These are phyloP conservation scores for Picea sitchensis DNA, from an alignment of 75 land plant genomes.

Conservation along the genomic window DNA sequence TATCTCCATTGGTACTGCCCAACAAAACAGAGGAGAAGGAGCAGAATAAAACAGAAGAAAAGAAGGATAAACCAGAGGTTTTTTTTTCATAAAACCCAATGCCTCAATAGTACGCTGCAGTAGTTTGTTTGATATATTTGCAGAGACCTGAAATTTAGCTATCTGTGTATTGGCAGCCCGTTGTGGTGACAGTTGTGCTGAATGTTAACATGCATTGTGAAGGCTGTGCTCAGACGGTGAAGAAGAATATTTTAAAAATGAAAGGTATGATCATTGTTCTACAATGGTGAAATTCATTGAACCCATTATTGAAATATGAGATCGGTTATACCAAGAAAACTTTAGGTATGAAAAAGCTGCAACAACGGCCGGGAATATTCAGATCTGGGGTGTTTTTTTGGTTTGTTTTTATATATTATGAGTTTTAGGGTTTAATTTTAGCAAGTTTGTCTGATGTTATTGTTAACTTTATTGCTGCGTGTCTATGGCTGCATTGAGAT, in stretches of 20 bases:
- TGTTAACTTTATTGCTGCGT: neutral
- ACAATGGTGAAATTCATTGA: neutral
- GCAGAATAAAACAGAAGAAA: conserved; percentile 23
- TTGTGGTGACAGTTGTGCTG: conserved; percentile 14
- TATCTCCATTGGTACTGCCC: conserved; percentile 25
- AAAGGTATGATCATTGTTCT: conserved; percentile 4
- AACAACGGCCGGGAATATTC: neutral
- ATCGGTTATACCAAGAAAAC: neutral
- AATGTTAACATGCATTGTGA: conserved; percentile 22
- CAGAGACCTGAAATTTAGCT: neutral
- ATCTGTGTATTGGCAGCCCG: conserved; percentile 10
- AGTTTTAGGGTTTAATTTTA: neutral
- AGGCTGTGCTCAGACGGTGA: conserved; percentile 13
- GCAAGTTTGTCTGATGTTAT: neutral
- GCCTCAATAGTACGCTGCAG: neutral
- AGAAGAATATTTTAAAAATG: conserved; percentile 9
- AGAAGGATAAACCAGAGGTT: conserved; percentile 31
- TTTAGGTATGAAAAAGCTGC: neutral
- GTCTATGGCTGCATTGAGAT: neutral
- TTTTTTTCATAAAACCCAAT: neutral
- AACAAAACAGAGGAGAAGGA: conserved; percentile 16
- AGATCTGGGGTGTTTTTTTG: neutral
- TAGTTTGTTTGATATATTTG: neutral
- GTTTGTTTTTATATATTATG: neutral
- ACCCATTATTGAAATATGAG: neutral